These are phyloP conservation scores for Austroboletus niveus DNA, from an alignment of 1,284 basidiomycete genomes.

Conservation along the genomic window DNA sequence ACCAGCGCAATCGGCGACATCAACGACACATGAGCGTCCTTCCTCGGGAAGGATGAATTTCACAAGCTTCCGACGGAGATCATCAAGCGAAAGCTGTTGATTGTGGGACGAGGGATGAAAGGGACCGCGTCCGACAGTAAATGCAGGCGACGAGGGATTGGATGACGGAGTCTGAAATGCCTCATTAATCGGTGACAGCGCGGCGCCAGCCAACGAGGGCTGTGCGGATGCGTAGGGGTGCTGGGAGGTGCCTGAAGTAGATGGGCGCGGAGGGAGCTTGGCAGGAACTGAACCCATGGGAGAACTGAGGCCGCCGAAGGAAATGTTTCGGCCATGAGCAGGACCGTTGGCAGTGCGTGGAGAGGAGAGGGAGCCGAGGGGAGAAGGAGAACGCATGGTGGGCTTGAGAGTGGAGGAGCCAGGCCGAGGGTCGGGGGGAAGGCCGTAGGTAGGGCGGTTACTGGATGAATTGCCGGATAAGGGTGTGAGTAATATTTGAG, in stretches of 20 bases:
- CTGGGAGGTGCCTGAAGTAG: conserved; percentile 35
- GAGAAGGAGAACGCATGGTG: conserved; percentile 54
- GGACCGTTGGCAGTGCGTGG: conserved; percentile 31
- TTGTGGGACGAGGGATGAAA: conserved; percentile 48
- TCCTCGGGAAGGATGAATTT: conserved; percentile 86
- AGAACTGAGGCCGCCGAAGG: conserved; percentile 40
- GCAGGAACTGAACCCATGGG: conserved; percentile 34
- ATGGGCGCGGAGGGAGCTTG: conserved; percentile 41
- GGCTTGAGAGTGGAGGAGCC: conserved; percentile 43
- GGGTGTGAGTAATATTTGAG: conserved; percentile 47
- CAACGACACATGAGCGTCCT: conserved; percentile 71
- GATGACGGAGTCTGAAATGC: conserved; percentile 43
- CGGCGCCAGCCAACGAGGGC: conserved; percentile 34
- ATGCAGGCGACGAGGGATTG: conserved; percentile 49
- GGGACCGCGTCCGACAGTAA: conserved; percentile 55
- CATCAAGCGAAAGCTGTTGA: conserved; percentile 63
- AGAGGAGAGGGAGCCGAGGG: conserved; percentile 43
- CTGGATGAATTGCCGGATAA: conserved; percentile 36
- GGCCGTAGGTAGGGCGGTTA: conserved; percentile 52
- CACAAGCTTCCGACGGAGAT: conserved; percentile 77
- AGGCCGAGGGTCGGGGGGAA: conserved; percentile 60
- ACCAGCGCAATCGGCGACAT: conserved; percentile 74
- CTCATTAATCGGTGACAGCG: conserved; percentile 71
- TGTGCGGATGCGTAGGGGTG: conserved; percentile 56
- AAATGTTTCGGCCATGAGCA: conserved; percentile 50